These are phyloP conservation scores for Blastocystis sp. DNA, from an alignment of 352 stramenopile genomes.

Conservation along the genomic window DNA sequence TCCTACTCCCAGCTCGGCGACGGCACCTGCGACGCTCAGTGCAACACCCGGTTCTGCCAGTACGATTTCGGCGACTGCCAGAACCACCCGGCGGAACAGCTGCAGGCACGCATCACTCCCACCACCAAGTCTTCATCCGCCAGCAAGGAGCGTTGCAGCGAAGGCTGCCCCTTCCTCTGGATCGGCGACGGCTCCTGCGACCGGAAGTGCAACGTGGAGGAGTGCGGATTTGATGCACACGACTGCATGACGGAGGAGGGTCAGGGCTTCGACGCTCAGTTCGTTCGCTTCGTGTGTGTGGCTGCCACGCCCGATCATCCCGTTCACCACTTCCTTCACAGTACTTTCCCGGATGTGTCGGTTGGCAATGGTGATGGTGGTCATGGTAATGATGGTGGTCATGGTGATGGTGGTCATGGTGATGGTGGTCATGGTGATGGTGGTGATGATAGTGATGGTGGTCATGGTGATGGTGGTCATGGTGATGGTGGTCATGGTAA, in stretches of 20 bases:
- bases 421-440: neutral
- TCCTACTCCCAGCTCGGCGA: conserved; percentile 74
- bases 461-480: conserved; percentile 10
- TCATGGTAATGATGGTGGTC: neutral
- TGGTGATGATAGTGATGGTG: neutral
- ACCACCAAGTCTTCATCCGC: neutral
- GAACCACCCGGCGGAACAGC: conserved; percentile 73
- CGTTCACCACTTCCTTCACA: conserved; percentile 8
- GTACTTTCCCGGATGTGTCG: neutral
- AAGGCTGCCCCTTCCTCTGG: conserved; percentile 78
- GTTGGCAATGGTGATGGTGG: neutral
- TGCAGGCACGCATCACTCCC: neutral
- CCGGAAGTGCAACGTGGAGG: conserved; percentile 78
- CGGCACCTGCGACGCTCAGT: conserved; percentile 79
- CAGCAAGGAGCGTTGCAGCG: conserved; percentile 73
- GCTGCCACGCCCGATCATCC: neutral
- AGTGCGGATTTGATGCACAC: conserved; percentile 80
- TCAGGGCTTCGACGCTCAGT: conserved; percentile 71
- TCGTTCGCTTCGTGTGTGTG: conserved; percentile 35
- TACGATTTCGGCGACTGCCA: conserved; percentile 89
- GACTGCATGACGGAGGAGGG: conserved; percentile 76
- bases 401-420: conserved; percentile 5
- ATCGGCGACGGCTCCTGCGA: conserved; percentile 81
- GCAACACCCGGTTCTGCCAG: conserved; percentile 82
- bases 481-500: neutral